Conservation (phyloP, 2,329 filamentous ascomycete species). For the Trichothecium roseum region DNA sequence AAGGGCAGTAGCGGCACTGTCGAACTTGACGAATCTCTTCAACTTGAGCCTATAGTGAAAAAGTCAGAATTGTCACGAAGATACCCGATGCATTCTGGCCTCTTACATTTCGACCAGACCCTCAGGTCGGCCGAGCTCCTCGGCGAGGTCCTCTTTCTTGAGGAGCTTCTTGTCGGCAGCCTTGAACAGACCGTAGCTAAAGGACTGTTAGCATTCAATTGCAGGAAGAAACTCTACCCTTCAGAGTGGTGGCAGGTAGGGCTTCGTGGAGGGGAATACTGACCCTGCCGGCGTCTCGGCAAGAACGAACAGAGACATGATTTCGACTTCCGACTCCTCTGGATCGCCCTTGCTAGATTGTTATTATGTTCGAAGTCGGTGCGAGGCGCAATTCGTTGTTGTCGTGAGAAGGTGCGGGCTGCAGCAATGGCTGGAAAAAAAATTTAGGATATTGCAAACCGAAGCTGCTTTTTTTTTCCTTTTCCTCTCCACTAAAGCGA, state of each 20-base stretch:
- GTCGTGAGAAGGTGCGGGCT: too few relatives aligned
- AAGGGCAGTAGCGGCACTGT: conserved; percentile 80
- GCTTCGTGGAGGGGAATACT: conserved; percentile 18
- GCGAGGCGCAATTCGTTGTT: too few relatives aligned
- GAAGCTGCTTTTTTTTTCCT: conserved; percentile 3
- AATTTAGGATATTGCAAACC: too few relatives aligned
- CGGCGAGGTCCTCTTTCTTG: conserved; percentile 70
- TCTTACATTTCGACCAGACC: conserved; percentile 78
- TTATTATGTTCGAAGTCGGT: too few relatives aligned
- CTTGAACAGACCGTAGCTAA: conserved; percentile 94
- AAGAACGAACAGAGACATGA: conserved; percentile 85
- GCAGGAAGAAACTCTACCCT: not conserved
- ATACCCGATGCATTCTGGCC: not conserved
- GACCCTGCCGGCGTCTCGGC: conserved; percentile 81
- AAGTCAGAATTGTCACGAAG: conserved; percentile 7
- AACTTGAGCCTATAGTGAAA: conserved; percentile 61
- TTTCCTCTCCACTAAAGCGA: conserved; percentile 10
- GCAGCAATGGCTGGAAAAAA: not conserved
- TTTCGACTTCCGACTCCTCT: conserved; percentile 16
- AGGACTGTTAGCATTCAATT: conserved; percentile 17
- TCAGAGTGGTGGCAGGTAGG: conserved; percentile 1
- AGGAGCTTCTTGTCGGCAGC: conserved; percentile 97
- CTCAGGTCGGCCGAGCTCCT: conserved; percentile 69
- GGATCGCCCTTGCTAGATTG: not conserved
- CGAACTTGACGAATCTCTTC: conserved; percentile 96